Conservation (phyloP, 495 filamentous ascomycete species). For the Penicillium tannophilum region DNA sequence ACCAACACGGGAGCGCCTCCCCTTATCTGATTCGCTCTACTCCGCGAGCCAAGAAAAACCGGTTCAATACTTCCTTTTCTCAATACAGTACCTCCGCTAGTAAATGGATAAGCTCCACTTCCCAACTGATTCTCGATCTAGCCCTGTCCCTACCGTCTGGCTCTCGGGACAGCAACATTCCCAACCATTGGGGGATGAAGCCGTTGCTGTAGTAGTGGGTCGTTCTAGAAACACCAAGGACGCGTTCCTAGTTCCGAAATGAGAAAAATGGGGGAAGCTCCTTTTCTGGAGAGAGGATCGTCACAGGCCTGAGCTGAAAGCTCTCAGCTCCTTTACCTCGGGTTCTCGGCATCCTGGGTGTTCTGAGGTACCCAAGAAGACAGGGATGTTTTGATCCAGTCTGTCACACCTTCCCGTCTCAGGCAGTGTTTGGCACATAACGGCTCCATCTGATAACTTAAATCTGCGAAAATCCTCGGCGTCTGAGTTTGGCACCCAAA, state of each 20-base stretch:
- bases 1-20: neutral
- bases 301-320: constrained; percentile 5
- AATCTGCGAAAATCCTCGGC: neutral
- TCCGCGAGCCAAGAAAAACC: neutral
- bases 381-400: neutral
- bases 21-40: neutral
- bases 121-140: constrained; percentile 7
- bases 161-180: constrained; percentile 7
- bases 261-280: neutral
- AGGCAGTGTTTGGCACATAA: constrained; percentile 5
- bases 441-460: constrained; percentile 25
- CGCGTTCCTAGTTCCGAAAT: neutral
- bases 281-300: constrained; percentile 1
- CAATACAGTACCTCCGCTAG: neutral
- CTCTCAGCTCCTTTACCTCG: neutral
- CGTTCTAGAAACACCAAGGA: constrained; percentile 6
- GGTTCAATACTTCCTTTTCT: constrained; percentile 4
- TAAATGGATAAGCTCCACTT: constrained; percentile 15
- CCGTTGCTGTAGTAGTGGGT: constrained; percentile 4
- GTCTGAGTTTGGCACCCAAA: neutral
- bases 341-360: neutral
- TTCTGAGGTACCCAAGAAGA: neutral
- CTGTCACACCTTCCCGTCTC: constrained; percentile 8
- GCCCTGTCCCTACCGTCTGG: constrained; percentile 15
- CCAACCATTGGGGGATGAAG: constrained; percentile 6